Percentiles rank a stretch among this genome's conserved stretches.
These are phyloP conservation scores for Beauveria bassiana DNA, from an alignment of 2,329 filamentous ascomycete genomes.

Conservation along the genomic window DNA sequence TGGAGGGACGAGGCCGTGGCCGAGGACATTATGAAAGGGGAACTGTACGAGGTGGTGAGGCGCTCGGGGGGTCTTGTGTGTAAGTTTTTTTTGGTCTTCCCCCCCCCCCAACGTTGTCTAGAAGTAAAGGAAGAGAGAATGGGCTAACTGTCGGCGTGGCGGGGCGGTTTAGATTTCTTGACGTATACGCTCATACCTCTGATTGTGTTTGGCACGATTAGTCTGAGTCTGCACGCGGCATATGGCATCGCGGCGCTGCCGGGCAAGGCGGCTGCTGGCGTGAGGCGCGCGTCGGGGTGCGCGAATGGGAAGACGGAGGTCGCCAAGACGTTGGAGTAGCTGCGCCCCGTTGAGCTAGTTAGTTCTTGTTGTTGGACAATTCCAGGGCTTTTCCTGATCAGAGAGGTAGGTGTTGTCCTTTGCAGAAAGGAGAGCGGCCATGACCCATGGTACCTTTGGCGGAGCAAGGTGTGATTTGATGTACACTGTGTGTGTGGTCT, in stretches of 20 bases:
- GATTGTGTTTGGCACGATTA: conserved; percentile 27
- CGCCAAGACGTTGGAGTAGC: background rate
- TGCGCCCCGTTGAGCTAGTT: background rate
- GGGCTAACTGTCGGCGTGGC: background rate
- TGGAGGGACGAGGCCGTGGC: conserved; percentile 32
- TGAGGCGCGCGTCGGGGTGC: background rate
- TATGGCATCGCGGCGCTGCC: background rate
- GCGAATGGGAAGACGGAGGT: background rate
- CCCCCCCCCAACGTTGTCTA: background rate
- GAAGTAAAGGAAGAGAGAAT: background rate
- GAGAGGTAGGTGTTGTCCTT: no score
- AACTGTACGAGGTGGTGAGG: conserved; percentile 32
- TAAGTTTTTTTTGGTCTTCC: conserved; percentile 19
- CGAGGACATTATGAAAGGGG: conserved; percentile 30
- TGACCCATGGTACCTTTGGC: no score
- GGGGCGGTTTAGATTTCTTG: conserved; percentile 21
- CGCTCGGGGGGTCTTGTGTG: conserved; percentile 29
- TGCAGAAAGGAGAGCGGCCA: no score
- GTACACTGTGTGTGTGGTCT: no score
- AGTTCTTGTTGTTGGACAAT: background rate
- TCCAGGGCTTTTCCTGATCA: no score
- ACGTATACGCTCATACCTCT: conserved; percentile 30
- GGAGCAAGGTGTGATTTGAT: no score
- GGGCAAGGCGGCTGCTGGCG: background rate
- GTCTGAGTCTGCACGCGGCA: conserved; percentile 19